Evolutionary conservation across 345 rosid genomes (phyloP).

Genomic region (Psidium guajava): DNA sequence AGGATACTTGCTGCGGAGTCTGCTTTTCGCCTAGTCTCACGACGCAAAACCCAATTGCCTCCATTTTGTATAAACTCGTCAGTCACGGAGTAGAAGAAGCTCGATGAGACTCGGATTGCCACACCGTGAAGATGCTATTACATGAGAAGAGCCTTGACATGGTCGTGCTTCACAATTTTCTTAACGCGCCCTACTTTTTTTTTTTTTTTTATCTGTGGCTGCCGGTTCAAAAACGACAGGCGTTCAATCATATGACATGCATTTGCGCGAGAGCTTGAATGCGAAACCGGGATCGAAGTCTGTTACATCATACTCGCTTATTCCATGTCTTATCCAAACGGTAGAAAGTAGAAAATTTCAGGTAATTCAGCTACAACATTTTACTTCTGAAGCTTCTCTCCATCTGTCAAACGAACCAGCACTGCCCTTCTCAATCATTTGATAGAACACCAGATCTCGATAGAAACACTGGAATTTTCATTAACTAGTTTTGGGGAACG

Average conservation of each 20-base stretch:
- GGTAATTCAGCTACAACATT: neutral
- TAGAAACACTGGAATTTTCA: neutral
- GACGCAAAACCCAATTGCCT: neutral
- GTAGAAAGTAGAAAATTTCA: no score
- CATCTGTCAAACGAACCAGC: neutral
- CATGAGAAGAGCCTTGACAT: neutral
- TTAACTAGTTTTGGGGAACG: neutral
- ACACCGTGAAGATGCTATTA: neutral
- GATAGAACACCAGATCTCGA: neutral
- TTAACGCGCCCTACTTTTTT: neutral
- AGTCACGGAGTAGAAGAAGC: neutral
- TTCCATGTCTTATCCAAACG: no score
- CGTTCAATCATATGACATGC: neutral
- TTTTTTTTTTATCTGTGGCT: no score
- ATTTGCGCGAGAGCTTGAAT: neutral
- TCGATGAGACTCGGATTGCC: neutral
- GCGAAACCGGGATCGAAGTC: neutral
- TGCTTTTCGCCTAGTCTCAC: neutral
- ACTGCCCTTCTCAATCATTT: neutral
- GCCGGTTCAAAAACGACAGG: neutral
- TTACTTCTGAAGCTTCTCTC: neutral
- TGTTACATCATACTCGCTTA: no score
- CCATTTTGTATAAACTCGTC: neutral
- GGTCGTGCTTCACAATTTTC: neutral
- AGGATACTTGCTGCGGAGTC: neutral